Evolutionary conservation across 2,329 filamentous ascomycete genomes (phyloP), one percentile per base, ranked within the genome.

Genomic region (Monosporascus cannonballus): DNA sequence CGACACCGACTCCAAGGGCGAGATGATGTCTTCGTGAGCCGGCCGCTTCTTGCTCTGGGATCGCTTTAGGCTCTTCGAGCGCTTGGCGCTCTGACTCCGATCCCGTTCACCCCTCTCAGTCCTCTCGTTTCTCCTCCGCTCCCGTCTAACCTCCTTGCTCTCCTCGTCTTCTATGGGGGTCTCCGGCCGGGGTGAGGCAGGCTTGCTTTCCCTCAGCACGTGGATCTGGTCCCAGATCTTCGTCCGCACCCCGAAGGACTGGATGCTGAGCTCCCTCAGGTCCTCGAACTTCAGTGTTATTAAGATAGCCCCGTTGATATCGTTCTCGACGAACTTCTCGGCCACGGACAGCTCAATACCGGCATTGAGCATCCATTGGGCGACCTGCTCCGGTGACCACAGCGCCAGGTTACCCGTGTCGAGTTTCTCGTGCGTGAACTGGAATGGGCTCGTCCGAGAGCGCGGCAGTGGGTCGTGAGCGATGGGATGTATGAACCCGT

Each of bases 251-350:
- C 89, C 89, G 65, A 94, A 93, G 1, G 89, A 93, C 54, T 81
- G 77, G 52, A 94, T 93, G 59, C 86, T 85, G 18, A 94, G 78
- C 70, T 94, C 89, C 68, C 87, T 87, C 52, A 94, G 74, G 62
- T 94, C 92, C 58, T 96, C 90, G 61, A 93, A 92, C 66, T 96
- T 91, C 44, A 99, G 75, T n/a, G 93, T 91, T 50, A 96, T 84
- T 20, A 97, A 75, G 52, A 97, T 89, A 4, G 84, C 79, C 15
- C 93, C 93, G 25, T 87, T 90, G 68, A 99, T 96, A 66, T 99
- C 93, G 69, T 99, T 95, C 63, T 87, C 82, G 56, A 92, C 80
- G 64, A 99, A 96, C 61, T 87, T 89, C 64, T 95, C 86, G 11
- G 94, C 86, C 49, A 93, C 79, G 6, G 79, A 74, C 49, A 83